Evolutionary conservation across 2,329 filamentous ascomycete species (phyloP), one percentile per base, ranked within the genome.

Genomic region (Phyllosticta citrichinensis): DNA sequence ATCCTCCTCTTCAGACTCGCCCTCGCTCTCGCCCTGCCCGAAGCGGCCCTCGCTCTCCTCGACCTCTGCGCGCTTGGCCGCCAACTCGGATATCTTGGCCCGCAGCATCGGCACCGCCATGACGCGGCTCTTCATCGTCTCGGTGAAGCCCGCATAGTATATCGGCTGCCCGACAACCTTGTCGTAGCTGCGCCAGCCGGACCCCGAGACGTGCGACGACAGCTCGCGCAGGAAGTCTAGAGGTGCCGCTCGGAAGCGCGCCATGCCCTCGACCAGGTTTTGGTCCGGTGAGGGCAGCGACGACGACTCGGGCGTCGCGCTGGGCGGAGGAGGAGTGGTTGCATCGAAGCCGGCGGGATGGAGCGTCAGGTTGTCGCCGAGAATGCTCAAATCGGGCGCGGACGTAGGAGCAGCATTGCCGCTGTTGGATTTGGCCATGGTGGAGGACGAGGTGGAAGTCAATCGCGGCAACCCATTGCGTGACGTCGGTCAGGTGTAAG

Each of bases 111-210:
- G 83, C 40, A 89, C 90, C 17, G 82, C 85, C 67, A 97, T 77
- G 27, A 97, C 87, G 67, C 83, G 81, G 22, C 79, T 79, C 75
- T 89, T 96, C 84, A 99, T 96, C 62, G 91, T 86, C 65, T 97
- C 93, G 27, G 87, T 87, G 76, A 96, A 99, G 25, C 94, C 94
- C 0, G 87, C 77, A 74, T 97, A 99, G 77, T 93, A 97, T 65
- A 97, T 87, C 10, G 91, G 91, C 72, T 96, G 92, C 22, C 94
- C 94, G 67, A 97, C 87, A 64, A 92, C 83, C 64, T 88, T 80
- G 70, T 97, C 91, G 77, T 99, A 99, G 63, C 89, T 90, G 63
- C 94, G 89, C 94, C 94, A 99, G 72, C 92, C 93, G 57, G 89
- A 88, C 60, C 94, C 94, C 12, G 91, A 93, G 65, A 97, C 88